Base-by-base conservation (phyloP, 2,329 filamentous ascomycete species). In the Ceratocystis alfenasii region DNA sequence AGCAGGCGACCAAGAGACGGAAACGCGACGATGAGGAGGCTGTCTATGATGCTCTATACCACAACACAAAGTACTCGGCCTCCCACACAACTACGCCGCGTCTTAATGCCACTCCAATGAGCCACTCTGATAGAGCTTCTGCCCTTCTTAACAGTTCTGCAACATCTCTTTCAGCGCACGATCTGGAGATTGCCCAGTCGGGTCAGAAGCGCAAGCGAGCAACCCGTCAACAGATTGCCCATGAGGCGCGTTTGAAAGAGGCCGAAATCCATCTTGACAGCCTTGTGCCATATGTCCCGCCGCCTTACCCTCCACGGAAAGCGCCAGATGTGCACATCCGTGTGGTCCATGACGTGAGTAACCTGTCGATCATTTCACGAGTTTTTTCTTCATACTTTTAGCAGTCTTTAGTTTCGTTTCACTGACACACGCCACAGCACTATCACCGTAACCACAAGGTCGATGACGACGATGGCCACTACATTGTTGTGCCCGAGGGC, bases 381-480 rank as follows among this genome's bases (percentile, higher is more conserved):
- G 12, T 4, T 44, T 62, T 60, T 64, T 59, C 17, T 33, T 10
- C 57, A 2, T 55, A 15, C 36, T 44, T 22, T 63, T 46, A 17
- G 12, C 25, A 20, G 12, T 41, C 10, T 64, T 15, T n/a, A 20
- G 17, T 53, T 33, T 57, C n/a, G 28, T 50, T 22, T 36, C 41
- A 17, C 50, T 66, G 45, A 66, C 65, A 22, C 25, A n/a, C 36
- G 36, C n/a, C 45, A 20, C 62, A 45, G 28, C 72, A 74, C 5
- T 77, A 78, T 61, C 78, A 78, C 67, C 82, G 82, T 69, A 79
- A 85, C 70, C 80, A 86, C 70, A 94, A 95, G 74, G 87, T 94
- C 57, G 94, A 99, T 72, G 94, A 99, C 70, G 91, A 96, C 59
- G 94, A 99, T 71, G 94, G 94, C 4, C 94, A 99, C 75, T 99